phyloP scores from a whole-genome alignment of 352 stramenopile genomes.

The Globisporangium camurandrum region DNA sequence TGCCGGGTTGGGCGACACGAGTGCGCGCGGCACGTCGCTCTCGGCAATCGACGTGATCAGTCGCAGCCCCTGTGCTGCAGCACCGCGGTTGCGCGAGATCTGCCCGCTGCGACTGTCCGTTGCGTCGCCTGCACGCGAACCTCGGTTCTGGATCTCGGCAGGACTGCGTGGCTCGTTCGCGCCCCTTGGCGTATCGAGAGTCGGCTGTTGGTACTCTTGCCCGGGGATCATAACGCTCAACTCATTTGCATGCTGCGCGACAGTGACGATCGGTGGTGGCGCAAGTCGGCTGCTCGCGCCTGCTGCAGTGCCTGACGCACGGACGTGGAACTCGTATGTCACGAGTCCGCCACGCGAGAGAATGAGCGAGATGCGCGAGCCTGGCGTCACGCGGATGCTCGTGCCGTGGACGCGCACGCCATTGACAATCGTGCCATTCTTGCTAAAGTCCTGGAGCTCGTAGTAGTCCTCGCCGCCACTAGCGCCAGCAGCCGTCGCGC shows the following conservation, averaged over 20 bases:
- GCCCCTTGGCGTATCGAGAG: constrained; percentile 17
- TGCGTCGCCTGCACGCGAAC: constrained; percentile 22
- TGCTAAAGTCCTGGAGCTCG: constrained; percentile 85
- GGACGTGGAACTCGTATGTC: constrained; percentile 84
- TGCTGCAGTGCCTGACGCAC: constrained; percentile 9
- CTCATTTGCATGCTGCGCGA: constrained; percentile 24
- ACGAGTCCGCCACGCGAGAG: constrained; percentile 74
- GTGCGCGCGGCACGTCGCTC: constrained; percentile 65
- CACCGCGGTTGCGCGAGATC: constrained; percentile 22
- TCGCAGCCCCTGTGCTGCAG: constrained; percentile 59
- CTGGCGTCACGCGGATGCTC: constrained; percentile 54
- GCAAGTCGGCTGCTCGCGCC: constrained; percentile 11
- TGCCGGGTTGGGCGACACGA: constrained; percentile 82
- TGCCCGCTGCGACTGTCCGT: constrained; percentile 16
- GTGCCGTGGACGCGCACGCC: constrained; percentile 80
- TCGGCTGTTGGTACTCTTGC: constrained; percentile 70
- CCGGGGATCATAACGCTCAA: constrained; percentile 40
- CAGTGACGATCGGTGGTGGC: constrained; percentile 48
- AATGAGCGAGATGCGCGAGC: constrained; percentile 80
- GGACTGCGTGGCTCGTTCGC: constrained; percentile 54
- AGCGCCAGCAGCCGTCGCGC: background rate
- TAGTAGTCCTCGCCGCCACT: constrained; percentile 39
- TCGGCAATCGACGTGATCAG: constrained; percentile 79
- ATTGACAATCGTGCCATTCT: constrained; percentile 87
- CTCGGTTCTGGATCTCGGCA: constrained; percentile 79